Percentiles rank a stretch among this genome's conserved stretches.
These are phyloP conservation scores for Colletotrichum destructivum DNA, from an alignment of 2,329 filamentous ascomycete genomes.

Conservation along the genomic window DNA sequence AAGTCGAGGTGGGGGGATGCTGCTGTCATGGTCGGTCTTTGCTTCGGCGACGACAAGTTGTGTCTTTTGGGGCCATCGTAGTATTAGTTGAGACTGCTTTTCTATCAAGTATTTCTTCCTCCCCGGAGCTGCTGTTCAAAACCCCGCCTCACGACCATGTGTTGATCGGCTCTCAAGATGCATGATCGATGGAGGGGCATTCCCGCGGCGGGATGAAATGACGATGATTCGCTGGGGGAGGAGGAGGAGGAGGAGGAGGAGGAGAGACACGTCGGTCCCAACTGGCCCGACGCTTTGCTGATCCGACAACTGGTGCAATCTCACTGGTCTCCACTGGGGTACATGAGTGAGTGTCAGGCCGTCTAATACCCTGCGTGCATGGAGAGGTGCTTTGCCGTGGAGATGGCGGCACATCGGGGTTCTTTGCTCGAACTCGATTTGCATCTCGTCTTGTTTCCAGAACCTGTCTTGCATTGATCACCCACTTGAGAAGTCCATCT, in stretches of 20 bases:
- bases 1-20: conserved; percentile 40
- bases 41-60: neutral
- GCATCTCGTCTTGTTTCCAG: no score
- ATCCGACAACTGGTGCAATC: neutral
- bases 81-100: neutral
- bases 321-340: neutral
- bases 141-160: conserved; percentile 26
- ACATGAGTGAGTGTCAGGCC: neutral
- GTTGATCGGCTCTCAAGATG: conserved; percentile 6
- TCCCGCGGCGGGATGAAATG: conserved; percentile 30
- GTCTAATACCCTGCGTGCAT: no score
- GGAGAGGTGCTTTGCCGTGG: no score
- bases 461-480: no score
- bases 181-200: conserved; percentile 19
- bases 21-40: conserved; percentile 35
- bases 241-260: no score
- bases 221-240: conserved; percentile 31
- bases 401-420: neutral
- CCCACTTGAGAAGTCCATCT: no score
- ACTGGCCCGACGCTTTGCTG: conserved; percentile 23
- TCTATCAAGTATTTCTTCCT: neutral
- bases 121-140: neutral
- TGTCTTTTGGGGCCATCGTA: neutral
- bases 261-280: conserved; percentile 10
- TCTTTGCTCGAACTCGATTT: no score